A percentile compares a stretch with the other conserved stretches of the same genome.
These are phyloP conservation scores for Hymenoscyphus repandus DNA, from an alignment of 2,329 filamentous ascomycete genomes.

Conservation along the genomic window DNA sequence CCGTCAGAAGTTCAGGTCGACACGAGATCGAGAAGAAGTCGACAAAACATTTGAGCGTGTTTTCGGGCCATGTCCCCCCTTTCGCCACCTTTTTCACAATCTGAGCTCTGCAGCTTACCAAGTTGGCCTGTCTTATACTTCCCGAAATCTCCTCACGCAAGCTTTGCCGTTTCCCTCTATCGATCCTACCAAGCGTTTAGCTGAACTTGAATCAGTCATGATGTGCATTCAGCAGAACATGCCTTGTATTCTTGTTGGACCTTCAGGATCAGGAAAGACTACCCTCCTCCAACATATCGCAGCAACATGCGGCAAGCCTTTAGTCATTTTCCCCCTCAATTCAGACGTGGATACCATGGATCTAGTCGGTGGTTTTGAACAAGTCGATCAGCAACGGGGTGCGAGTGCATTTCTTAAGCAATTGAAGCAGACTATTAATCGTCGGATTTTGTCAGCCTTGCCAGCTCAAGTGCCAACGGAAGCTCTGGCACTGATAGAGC, in stretches of 20 bases:
- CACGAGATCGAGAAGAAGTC: conserved; percentile 61
- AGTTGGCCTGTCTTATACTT: conserved; percentile 70
- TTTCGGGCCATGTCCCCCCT: conserved; percentile 43
- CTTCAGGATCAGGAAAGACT: conserved; percentile 84
- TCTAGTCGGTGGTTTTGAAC: conserved; percentile 93
- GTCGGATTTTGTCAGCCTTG: conserved; percentile 43
- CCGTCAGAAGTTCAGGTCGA: conserved; percentile 76
- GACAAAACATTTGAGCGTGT: conserved; percentile 59
- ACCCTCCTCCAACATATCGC: conserved; percentile 74
- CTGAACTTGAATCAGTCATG: conserved; percentile 79
- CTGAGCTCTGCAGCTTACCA: conserved; percentile 63
- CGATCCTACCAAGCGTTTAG: conserved; percentile 51
- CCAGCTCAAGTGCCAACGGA: conserved; percentile 42
- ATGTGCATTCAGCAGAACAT: conserved; percentile 81
- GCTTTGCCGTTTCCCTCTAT: conserved; percentile 47
- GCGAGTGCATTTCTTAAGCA: conserved; percentile 55
- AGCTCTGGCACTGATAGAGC: conserved; percentile 46
- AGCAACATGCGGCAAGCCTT: conserved; percentile 66
- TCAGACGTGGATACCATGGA: conserved; percentile 97
- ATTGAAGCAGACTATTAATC: conserved; percentile 48
- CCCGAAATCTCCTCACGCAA: conserved; percentile 52
- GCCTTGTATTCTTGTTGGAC: conserved; percentile 82
- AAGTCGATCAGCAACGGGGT: conserved; percentile 75
- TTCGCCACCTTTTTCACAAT: conserved; percentile 67
- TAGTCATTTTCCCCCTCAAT: conserved; percentile 85